Evolutionary conservation across 768 basidiomycete species (phyloP).

Genomic region (Amyloporia xantha): DNA sequence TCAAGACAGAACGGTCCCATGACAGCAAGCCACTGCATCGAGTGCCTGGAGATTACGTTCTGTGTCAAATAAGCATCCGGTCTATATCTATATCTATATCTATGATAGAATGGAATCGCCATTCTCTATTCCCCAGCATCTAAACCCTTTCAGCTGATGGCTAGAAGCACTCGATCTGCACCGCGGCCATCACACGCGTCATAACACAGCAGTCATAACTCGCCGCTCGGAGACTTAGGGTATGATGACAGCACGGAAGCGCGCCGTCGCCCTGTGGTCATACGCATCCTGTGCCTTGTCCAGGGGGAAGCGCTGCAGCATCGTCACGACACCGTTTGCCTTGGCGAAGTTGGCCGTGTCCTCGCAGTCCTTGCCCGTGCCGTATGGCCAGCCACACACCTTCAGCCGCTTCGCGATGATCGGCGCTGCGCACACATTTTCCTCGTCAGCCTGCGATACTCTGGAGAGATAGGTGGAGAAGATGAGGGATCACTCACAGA

Average conservation of each 20-base stretch:
- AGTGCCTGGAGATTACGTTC: too few species aligned
- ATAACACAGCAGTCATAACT: too few species aligned
- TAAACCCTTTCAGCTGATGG: too few species aligned
- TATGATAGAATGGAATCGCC: too few species aligned
- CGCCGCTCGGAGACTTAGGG: too few species aligned
- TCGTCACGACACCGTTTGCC: slow-evolving; percentile 13
- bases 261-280: slow-evolving; percentile 13
- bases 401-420: slow-evolving; percentile 19
- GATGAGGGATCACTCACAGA: slow-evolving; percentile 11
- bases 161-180: too few species aligned
- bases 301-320: slow-evolving; percentile 20
- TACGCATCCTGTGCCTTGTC: slow-evolving; percentile 20
- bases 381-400: slow-evolving; percentile 21
- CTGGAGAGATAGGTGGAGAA: neutral
- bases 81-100: too few species aligned
- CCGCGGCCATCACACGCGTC: too few species aligned
- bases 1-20: too few species aligned
- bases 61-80: too few species aligned
- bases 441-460: neutral
- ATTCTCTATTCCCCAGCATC: too few species aligned
- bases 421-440: slow-evolving; percentile 6
- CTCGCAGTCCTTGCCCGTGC: slow-evolving; percentile 16
- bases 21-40: too few species aligned
- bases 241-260: slow-evolving; percentile 20
- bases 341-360: slow-evolving; percentile 15